Percentiles rank a stretch among this genome's conserved stretches.
Conservation (phyloP, 2,329 filamentous ascomycete species). For the Colletotrichum noveboracense region DNA sequence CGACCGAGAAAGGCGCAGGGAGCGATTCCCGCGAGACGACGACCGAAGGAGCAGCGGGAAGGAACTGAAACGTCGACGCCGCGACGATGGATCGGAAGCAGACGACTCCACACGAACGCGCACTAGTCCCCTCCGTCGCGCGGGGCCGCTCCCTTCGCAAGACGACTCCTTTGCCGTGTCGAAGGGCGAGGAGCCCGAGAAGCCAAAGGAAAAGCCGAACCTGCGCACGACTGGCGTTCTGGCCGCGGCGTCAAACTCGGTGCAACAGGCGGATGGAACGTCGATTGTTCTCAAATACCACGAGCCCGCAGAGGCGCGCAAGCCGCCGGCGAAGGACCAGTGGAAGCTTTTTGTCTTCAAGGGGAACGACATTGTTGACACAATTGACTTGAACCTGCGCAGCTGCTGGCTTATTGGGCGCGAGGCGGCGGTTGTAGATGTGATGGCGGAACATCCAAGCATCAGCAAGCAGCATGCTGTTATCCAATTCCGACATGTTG, state of each 20-base stretch:
- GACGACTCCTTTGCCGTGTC: slow-evolving; percentile 63
- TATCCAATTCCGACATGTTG: slow-evolving; percentile 87
- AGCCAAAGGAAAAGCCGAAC: slow-evolving; percentile 87
- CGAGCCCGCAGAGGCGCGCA: slow-evolving; percentile 91
- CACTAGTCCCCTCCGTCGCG: slow-evolving; percentile 28
- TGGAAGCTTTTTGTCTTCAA: slow-evolving; percentile 98
- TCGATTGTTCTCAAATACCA: slow-evolving; percentile 91
- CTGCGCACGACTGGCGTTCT: slow-evolving; percentile 80
- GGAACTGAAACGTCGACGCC: slow-evolving; percentile 2
- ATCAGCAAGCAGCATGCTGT: slow-evolving; percentile 96
- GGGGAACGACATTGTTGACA: slow-evolving; percentile 78
- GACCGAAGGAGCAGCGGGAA: slow-evolving; percentile 8
- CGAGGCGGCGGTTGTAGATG: slow-evolving; percentile 80
- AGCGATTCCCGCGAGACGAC: slow-evolving; percentile 28
- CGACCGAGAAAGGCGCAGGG: slow-evolving; percentile 29
- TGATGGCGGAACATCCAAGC: slow-evolving; percentile 87
- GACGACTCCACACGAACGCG: slow-evolving; percentile 34
- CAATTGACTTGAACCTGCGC: slow-evolving; percentile 74
- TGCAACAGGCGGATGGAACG: slow-evolving; percentile 74
- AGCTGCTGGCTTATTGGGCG: slow-evolving; percentile 93
- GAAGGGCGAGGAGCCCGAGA: slow-evolving; percentile 52
- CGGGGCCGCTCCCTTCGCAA: slow-evolving; percentile 65
- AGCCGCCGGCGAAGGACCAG: slow-evolving; percentile 76
- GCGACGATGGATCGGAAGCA: slow-evolving; percentile 24
- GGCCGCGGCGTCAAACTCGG: slow-evolving; percentile 84